phyloP scores from a whole-genome alignment of 768 basidiomycete genomes.

The Boletus eberwhitei region DNA sequence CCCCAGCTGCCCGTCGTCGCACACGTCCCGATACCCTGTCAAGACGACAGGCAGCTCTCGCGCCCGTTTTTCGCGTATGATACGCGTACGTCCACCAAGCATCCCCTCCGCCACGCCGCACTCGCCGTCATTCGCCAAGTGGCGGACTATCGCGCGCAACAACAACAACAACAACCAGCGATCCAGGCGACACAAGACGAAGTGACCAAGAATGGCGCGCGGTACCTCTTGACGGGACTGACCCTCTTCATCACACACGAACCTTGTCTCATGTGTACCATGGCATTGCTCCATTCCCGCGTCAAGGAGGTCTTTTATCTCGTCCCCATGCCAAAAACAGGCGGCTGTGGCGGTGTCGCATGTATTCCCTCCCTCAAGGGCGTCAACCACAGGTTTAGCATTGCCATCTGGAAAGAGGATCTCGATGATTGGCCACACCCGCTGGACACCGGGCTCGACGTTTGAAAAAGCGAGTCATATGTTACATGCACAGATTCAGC shows the following conservation, averaged over 20 bases:
- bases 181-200: conserved; percentile 8
- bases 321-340: conserved; percentile 68
- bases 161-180: conserved; percentile 2
- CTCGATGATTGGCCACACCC: neutral
- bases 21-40: conserved; percentile 57
- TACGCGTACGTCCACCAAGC: conserved; percentile 59
- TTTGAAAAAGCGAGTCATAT: conserved; percentile 14
- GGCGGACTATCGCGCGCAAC: conserved; percentile 49
- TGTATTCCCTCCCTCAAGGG: conserved; percentile 80
- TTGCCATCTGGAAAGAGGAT: conserved; percentile 59
- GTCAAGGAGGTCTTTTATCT: conserved; percentile 83
- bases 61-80: conserved; percentile 59
- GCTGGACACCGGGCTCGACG: conserved; percentile 29
- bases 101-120: conserved; percentile 84
- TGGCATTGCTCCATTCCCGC: conserved; percentile 94
- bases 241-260: conserved; percentile 92
- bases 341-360: conserved; percentile 78
- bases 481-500: neutral
- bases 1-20: conserved; percentile 72
- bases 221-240: conserved; percentile 84
- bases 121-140: conserved; percentile 71
- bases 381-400: conserved; percentile 85
- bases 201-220: conserved; percentile 54
- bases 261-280: conserved; percentile 96
- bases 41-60: conserved; percentile 24